Base-by-base conservation (phyloP, 2,329 filamentous ascomycete genomes). In the Aspergillus japonicus region DNA sequence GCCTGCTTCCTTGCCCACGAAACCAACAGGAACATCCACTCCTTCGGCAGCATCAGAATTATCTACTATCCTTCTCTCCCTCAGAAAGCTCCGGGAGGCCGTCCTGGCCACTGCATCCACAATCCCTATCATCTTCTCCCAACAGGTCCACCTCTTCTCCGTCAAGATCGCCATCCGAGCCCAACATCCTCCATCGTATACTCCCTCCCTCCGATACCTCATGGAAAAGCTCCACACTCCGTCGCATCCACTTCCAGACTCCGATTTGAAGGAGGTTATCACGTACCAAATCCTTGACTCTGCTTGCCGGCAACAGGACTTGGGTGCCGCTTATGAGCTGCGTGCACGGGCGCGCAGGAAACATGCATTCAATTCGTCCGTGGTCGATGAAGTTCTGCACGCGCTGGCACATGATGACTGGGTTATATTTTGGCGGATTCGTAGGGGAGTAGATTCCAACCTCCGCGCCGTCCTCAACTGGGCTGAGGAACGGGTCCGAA, bases 11-110 rank as follows among this genome's bases (percentile, higher is more conserved):
- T 58, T 66, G 48, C 62, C 70, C 31, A 53, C 64, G 47, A 65
- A 61, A 48, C 60, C 66, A 54, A 62, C 66, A 39, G 68, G 64
- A 39, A 64, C 66, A 53, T 62, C 48, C 68, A 58, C 75, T 66
- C 66, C 75, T 47, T 72, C 78, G 26, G 80, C 83, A 58, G 83
- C 84, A 12, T 84, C 86, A 65, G 87, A 90, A 64, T 83, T 97
- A 31, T 84, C 88, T 2, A 86, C 85, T 21, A 87, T 98, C 55
- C 82, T 97, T 56, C 85, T 90, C 69, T 91, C 94, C 3, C 88
- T 98, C 72, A 88, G 95, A 63, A 98, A 97, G 75, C 85, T 99
- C 33, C 87, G 95, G 58, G 95, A 99, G 79, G 93, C 89, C 24
- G 88, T 98, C 51, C 86, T 96, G 2, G 91, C 77, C 58, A 77